A percentile compares a stretch with the other conserved stretches of the same genome.
Evolutionary conservation across 2,329 filamentous ascomycete genomes (phyloP).

Genomic region (Hypoxylon sp.): DNA sequence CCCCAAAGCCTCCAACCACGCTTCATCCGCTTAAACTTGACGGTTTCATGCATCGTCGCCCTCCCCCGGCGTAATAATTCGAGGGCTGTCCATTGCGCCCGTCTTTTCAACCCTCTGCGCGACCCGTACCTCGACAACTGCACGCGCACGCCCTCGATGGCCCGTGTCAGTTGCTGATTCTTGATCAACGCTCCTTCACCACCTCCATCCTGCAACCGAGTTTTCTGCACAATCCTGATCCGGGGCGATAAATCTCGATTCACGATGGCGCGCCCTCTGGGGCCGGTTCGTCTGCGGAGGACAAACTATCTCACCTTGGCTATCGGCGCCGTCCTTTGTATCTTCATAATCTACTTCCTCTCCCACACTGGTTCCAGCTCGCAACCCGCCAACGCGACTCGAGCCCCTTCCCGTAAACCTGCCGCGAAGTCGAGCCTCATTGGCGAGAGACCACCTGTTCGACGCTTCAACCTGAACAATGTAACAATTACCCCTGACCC

Average conservation of each 20-base stretch:
- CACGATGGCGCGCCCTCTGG: slow-evolving; percentile 48
- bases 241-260: slow-evolving; percentile 29
- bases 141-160: slow-evolving; percentile 28
- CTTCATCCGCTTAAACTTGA: slow-evolving; percentile 22
- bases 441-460: slow-evolving; percentile 78
- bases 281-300: slow-evolving; percentile 48
- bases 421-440: slow-evolving; percentile 62
- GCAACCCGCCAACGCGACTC: slow-evolving; percentile 31
- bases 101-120: slow-evolving; percentile 9
- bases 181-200: slow-evolving; percentile 20
- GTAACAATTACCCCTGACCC: slow-evolving; percentile 83
- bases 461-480: slow-evolving; percentile 94
- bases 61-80: slow-evolving; percentile 16
- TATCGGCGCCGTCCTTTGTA: slow-evolving; percentile 45
- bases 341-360: slow-evolving; percentile 48
- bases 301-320: slow-evolving; percentile 47
- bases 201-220: slow-evolving; percentile 5
- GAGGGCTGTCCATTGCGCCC: neutral
- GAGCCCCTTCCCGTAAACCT: slow-evolving; percentile 71
- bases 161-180: slow-evolving; percentile 35
- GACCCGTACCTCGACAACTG: slow-evolving; percentile 16
- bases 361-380: slow-evolving; percentile 37
- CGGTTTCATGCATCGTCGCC: slow-evolving; percentile 22
- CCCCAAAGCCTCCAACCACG: slow-evolving; percentile 16
- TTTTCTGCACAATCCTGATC: slow-evolving; percentile 20